Conservation (phyloP, 768 basidiomycete species). For the Calocera cornea region DNA sequence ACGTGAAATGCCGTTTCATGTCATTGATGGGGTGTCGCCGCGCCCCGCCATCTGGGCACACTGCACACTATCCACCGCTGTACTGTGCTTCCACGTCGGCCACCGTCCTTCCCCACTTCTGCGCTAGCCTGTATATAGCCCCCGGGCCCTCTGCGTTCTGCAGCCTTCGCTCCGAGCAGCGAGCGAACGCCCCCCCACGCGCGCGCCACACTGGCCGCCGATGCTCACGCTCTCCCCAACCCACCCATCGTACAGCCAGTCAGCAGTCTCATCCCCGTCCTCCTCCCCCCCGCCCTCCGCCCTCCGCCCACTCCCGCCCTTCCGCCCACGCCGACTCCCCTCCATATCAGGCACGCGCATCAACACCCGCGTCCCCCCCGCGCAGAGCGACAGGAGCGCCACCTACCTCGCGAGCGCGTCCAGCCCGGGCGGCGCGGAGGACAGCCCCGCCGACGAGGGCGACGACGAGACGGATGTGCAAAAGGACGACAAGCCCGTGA, state of each 20-base stretch:
- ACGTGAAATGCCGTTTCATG: no score
- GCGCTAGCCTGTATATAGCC: no score
- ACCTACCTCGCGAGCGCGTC: background rate
- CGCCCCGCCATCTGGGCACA: no score
- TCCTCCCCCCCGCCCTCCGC: background rate
- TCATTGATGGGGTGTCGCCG: no score
- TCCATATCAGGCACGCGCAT: background rate
- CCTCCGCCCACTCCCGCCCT: background rate
- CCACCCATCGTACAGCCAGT: background rate
- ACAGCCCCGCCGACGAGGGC: background rate
- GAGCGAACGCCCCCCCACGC: no score
- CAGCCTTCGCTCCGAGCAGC: no score
- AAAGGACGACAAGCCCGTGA: background rate
- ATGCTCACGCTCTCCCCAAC: background rate
- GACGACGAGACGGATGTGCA: background rate
- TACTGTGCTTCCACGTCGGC: no score
- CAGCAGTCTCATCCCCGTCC: background rate
- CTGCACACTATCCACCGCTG: no score
- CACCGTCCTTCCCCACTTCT: no score
- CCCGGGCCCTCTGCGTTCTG: no score
- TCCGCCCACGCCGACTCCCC: background rate
- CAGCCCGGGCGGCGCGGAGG: background rate
- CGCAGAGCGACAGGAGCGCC: constrained; percentile 1
- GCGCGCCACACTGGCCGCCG: background rate
- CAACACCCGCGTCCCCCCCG: background rate